Base-by-base conservation (phyloP, 2,329 filamentous ascomycete species). In the Colletotrichum horii region DNA sequence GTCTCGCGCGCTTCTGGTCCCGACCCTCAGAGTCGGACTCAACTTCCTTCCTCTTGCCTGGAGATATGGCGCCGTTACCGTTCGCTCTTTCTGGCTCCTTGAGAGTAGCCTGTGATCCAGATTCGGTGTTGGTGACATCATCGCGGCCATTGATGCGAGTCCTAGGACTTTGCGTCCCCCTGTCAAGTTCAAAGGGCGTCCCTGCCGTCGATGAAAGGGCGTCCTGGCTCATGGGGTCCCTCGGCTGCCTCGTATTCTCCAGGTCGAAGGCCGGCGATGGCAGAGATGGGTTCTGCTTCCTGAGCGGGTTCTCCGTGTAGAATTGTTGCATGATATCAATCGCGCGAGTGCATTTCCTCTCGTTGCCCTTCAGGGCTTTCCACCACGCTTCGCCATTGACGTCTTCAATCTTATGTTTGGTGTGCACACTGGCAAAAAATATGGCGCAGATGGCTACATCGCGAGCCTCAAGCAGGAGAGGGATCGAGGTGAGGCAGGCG, bases 381-480 rank as follows among this genome's bases (percentile, higher is more conserved):
- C 96, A 99, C 97, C 97, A 99, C 0, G 96, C 90, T 79, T 92
- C 90, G 48, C 94, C 95, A 67, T 93, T 87, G 56, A 93, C 88
- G 79, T 97, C 95, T 78, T 95, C 93, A 71, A 98, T 93, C n/a
- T 89, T 90, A 38, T 95, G 89, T 43, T 91, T 89, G 36, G 92
- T 94, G 80, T 96, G 93, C 58, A 93, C 92, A 74, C 95, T 94
- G 8, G 95, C 95, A 76, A 96, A 97, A 85, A 97, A 98, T 30
- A 99, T 91, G 22, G 96, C 93, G 30, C 93, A 93, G 36, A 96
- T 94, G 19, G 96, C 96, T 69, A 98, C 94, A 52, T 95, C 95
- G 55, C 93, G 91, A 19, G 95, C 92, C 24, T 92, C 92, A 83
- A 96, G 94, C 34, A 97, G 89, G 4, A 99, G 89, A 75, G 96